Evolutionary conservation across 2,329 filamentous ascomycete genomes (phyloP).

Genomic region (Rutstroemia sydowiana): DNA sequence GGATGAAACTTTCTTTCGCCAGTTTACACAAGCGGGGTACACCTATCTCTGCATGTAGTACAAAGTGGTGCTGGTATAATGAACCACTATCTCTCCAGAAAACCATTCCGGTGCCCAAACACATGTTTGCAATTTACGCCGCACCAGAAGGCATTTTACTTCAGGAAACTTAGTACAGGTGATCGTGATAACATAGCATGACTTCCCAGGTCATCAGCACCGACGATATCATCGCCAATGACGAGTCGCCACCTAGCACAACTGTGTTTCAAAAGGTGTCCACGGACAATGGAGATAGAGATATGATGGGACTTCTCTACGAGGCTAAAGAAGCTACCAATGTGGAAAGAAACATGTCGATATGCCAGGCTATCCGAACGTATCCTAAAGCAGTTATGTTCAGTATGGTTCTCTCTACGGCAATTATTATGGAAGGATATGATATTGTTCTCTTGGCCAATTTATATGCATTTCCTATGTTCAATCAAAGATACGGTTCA

Average conservation of each 20-base stretch:
- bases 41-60: too few species aligned
- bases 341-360: constrained; percentile 18
- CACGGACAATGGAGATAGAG: constrained; percentile 8
- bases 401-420: constrained; percentile 82
- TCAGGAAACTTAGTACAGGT: too few species aligned
- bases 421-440: constrained; percentile 88
- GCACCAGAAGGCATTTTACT: too few species aligned
- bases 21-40: too few species aligned
- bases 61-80: too few species aligned
- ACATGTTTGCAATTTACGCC: too few species aligned
- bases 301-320: constrained; percentile 10
- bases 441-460: constrained; percentile 46
- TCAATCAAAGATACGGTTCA: constrained; percentile 32
- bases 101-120: too few species aligned
- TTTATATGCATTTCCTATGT: constrained; percentile 28
- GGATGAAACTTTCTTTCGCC: too few species aligned
- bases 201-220: not conserved
- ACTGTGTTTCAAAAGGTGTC: constrained; percentile 15
- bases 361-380: constrained; percentile 61
- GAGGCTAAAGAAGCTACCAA: constrained; percentile 20
- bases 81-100: too few species aligned
- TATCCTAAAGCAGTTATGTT: constrained; percentile 84
- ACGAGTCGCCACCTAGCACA: constrained; percentile 6
- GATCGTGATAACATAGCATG: not conserved
- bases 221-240: not conserved